phyloP scores from a whole-genome alignment of 768 basidiomycete genomes.

The Mycena rebaudengoi region DNA sequence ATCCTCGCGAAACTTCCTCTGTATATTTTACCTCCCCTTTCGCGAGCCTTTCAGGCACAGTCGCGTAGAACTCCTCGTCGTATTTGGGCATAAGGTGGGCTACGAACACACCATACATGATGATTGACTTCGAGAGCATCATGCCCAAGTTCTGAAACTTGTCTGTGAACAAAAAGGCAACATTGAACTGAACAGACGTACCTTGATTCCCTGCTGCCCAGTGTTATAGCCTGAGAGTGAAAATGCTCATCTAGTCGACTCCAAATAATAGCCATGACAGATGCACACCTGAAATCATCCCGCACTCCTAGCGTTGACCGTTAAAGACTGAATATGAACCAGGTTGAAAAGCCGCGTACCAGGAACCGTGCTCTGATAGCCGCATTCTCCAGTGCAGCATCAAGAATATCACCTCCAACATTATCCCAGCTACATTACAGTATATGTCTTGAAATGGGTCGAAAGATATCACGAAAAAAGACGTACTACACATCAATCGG shows the following conservation, averaged over 20 bases:
- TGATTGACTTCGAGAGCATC: slow-evolving; percentile 45
- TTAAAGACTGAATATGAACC: no score
- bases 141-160: slow-evolving; percentile 40
- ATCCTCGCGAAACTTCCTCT: slow-evolving; percentile 39
- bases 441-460: background rate
- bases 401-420: slow-evolving; percentile 55
- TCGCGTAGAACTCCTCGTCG: slow-evolving; percentile 39
- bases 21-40: slow-evolving; percentile 41
- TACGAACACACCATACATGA: slow-evolving; percentile 47
- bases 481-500: slow-evolving; percentile 51
- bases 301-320: no score
- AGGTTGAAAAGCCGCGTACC: slow-evolving; percentile 3
- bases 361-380: slow-evolving; percentile 47
- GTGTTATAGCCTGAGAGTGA: slow-evolving; percentile 8
- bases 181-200: slow-evolving; percentile 3
- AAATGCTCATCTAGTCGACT: no score
- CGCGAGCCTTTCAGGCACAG: slow-evolving; percentile 41
- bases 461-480: background rate
- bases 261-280: no score
- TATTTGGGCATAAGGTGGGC: slow-evolving; percentile 34
- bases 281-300: background rate
- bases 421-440: slow-evolving; percentile 30
- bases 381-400: slow-evolving; percentile 49
- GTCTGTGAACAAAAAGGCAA: slow-evolving; percentile 32
- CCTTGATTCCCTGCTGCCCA: background rate